Base-by-base conservation (phyloP, 768 basidiomycete species). In the Suillus fuscotomentosus region DNA sequence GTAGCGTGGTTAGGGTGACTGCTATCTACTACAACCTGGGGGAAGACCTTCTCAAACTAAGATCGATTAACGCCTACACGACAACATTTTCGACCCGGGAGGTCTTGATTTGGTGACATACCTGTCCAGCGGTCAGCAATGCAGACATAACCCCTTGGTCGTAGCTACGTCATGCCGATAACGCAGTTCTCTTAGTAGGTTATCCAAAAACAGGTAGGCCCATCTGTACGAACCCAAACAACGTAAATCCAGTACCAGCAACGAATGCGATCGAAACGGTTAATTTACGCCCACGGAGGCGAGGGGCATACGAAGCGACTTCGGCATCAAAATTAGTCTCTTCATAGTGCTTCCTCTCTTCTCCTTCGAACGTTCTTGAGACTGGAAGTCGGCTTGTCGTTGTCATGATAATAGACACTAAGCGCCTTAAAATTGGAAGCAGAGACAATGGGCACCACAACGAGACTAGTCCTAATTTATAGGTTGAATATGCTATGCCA, bases 131-230 rank as follows among this genome's bases (percentile, higher is more conserved):
- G 5, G 83, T 87, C 57, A 89, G 73, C 24, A 88, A 76, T 20
- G 87, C 86, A n/a, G 83, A 84, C 87, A 89, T 87, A 39, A 88
- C 88, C 50, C 87, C 88, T 70, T 89, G 88, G 69, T 89, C 88
- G 74, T 88, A 89, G 34, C 86, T 86, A 31, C 27, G 27, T 27
- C 17, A 61, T 34, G 38, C 6, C 43, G 50, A 54, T 20, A 34
- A 34, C 42, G 27, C 39, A 27, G 15, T 11, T 41, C 15, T 24
- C 24, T 59, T 15, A 24, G 24, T 11, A 41, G 22, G 3, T 27
- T 20, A 2, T 41, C 15, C 36, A 5, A 17, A 24, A 17, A 27
- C 5, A 24, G 9, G 17, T 17, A 17, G 39, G 31, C n/a, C n/a
- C 10, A 41, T 59, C 17, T 41, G 39, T 59, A 67, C 78, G 57